These are phyloP conservation scores for Blastobotrys raffinosifermentans DNA, from an alignment of 1,139 yeast species.

Conservation along the genomic window DNA sequence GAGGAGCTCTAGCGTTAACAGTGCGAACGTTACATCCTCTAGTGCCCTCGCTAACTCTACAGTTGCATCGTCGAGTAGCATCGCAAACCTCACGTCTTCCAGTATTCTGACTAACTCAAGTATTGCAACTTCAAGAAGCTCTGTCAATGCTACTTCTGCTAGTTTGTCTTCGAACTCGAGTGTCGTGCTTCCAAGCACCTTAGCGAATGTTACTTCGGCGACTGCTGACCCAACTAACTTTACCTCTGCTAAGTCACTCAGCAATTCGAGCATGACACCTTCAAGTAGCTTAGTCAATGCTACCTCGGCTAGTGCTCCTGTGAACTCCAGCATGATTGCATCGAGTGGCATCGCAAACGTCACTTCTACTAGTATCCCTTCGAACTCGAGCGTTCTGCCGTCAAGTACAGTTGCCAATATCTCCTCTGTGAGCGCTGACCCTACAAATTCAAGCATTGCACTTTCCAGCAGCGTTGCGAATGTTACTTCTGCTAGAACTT, in stretches of 20 bases:
- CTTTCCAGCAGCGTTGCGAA: background rate
- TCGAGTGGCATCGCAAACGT: background rate
- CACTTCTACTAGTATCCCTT: background rate
- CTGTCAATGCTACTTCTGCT: background rate
- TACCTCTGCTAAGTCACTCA: background rate
- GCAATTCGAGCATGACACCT: conserved; percentile 2
- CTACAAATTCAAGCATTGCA: background rate
- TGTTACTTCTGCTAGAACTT: background rate
- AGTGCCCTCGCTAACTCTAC: conserved; percentile 2
- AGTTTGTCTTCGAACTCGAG: background rate
- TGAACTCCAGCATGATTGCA: background rate
- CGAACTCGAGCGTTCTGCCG: conserved; percentile 2
- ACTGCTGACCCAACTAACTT: background rate
- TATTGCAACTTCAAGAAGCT: background rate
- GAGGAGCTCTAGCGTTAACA: background rate
- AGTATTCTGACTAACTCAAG: background rate
- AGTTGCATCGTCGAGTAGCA: conserved; percentile 1
- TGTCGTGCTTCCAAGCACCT: conserved; percentile 1
- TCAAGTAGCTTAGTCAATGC: background rate
- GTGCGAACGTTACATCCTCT: background rate
- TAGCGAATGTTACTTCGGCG: background rate
- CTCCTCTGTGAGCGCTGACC: conserved; percentile 1
- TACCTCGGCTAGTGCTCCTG: background rate
- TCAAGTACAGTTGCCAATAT: background rate
- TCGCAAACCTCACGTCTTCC: background rate